Evolutionary conservation across 1,284 basidiomycete genomes (phyloP), one percentile per base, ranked within the genome.

Genomic region (Polyporus tsugae): DNA sequence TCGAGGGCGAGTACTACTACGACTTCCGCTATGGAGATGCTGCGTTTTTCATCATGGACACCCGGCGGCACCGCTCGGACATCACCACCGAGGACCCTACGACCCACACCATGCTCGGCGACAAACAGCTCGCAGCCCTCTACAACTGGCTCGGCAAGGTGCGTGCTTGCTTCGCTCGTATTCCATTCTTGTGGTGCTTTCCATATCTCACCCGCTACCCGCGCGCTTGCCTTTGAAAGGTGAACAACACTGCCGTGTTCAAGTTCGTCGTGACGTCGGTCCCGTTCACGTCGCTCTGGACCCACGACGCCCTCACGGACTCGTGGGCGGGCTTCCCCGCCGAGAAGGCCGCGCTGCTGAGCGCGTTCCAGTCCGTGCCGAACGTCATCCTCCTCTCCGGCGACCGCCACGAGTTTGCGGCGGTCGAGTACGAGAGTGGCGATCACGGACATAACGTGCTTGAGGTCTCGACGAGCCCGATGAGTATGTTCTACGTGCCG

Each of bases 41-140:
- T 2, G 91, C 91, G 0, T 95, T 93, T 79, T 95, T 95, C 79
- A 92, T 95, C 35, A 82, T 92, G 82, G 94, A 95, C 80, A 93
- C 91, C 6, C 85, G 93, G 15, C 84, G 87, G 17, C 87, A 93
- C 75, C 87, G 93, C 39, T 86, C 86, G 5, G 80, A 82, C 59
- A 77, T 82, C 15, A 78, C 79, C 17, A 75, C 78, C 3, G 83
- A 84, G n/a, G 85, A 85, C 36, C 71, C 75, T 17, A 75, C 80
- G 19, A 75, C 78, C 1, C 82, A 84, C 52, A 92, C 91, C 1
- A 94, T 95, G 90, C 86, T 96, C 7, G 94, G 94, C 25, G 85
- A 88, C 49, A 75, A 80, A 61, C 94, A 95, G 78, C 83, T 93
- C 44, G 79, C 85, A 2, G 88, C 87, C 0, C 81, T 95, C 58